Base-by-base conservation (phyloP, 805 yeast species). In the Lachancea sp. region DNA sequence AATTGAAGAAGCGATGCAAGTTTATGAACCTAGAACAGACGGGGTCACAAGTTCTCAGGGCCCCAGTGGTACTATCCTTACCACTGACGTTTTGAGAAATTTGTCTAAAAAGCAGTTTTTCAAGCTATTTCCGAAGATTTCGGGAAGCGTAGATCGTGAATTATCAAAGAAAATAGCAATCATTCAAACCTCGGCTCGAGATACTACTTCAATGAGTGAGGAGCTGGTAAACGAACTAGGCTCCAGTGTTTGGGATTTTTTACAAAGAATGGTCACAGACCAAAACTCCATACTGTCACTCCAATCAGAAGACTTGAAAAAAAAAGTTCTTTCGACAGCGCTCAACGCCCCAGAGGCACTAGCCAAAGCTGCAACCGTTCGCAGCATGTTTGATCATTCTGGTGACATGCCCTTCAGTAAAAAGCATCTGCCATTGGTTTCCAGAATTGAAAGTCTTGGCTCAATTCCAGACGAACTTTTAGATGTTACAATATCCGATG, bases 101-200 rank as follows among this genome's bases (percentile, higher is more conserved):
- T 29, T 39, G 9, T 39, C 42, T 1, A 39, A 39, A 28, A 39
- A 39, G 42, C 38, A 39, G 20, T 39, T 33, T 22, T 39, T 39
- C 38, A 39, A 39, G 30, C 29, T 39, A 4, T 39, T 39, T 22
- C 42, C 42, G 2, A 34, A 28, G 21, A 24, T 39, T 18, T 19
- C 42, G 4, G 34, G 38, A 13, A 21, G 15, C 21, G 26, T 33
- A 4, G 42, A 39, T 20, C 38, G 38, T n/a, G 38, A 39, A 8
- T 24, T 39, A 2, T 19, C 29, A 7, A 19, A 18, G 16, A 39
- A 39, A 18, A 29, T 39, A 7, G 23, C 38, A 12, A 5, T 16
- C 8, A 2, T 39, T 26, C 42, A 39, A 29, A 20, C 18, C 18
- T 20, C 28, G 18, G 9, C 34, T 8, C 34, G 13, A 8, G 26